Evolutionary conservation across 345 rosid genomes (phyloP).

Genomic region (Syzygium aromaticum): DNA sequence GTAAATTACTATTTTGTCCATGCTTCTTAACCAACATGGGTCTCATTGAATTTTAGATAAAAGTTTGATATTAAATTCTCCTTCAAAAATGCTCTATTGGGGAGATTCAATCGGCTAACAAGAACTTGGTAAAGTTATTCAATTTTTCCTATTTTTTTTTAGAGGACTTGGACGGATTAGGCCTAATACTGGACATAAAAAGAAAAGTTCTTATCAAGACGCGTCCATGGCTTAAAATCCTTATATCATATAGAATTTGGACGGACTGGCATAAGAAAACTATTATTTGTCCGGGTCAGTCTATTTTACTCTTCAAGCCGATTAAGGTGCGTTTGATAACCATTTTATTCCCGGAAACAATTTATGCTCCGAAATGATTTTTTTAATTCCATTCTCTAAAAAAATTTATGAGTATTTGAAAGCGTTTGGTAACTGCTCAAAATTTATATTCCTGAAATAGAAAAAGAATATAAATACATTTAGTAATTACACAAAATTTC

Average conservation of each 20-base stretch:
- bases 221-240: not conserved
- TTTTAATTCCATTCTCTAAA: no score
- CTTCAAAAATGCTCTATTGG: not conserved
- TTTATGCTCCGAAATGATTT: no score
- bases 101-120: not conserved
- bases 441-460: no score
- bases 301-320: not conserved
- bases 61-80: not conserved
- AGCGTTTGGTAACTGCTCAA: no score
- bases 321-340: no score
- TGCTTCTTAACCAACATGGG: not conserved
- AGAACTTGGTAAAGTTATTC: not conserved
- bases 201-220: not conserved
- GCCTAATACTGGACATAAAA: no score
- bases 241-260: not conserved
- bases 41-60: not conserved
- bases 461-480: no score
- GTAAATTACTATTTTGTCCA: not conserved
- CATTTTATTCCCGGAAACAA: no score
- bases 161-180: not conserved
- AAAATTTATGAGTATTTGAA: no score
- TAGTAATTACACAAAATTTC: no score
- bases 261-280: not conserved
- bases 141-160: not conserved
- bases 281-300: not conserved